Evolutionary conservation across 371 early-diverging fungal genomes (phyloP).

Genomic region (Coemansia sp.): DNA sequence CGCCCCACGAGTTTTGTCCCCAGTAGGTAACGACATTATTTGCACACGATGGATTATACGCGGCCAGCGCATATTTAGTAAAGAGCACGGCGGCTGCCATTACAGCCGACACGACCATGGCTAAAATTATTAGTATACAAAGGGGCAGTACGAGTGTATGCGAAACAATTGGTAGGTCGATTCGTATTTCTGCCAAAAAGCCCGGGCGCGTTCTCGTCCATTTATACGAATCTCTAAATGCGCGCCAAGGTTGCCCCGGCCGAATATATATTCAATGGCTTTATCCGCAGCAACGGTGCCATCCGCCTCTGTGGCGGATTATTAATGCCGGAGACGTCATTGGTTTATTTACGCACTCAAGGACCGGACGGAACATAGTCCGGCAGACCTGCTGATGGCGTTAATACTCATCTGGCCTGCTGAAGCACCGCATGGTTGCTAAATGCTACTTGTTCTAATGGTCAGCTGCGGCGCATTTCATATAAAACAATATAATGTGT

Average conservation of each 20-base stretch:
- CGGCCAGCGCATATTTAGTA: constrained; percentile 3
- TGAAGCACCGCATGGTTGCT: constrained; percentile 1
- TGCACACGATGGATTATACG: constrained; percentile 26
- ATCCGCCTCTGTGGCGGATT: neutral
- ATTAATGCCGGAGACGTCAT: neutral
- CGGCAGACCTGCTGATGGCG: neutral
- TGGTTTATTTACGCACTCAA: neutral
- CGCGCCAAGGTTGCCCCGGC: too few species aligned
- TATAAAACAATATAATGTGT: neutral
- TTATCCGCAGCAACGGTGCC: neutral
- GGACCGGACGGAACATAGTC: constrained; percentile 3
- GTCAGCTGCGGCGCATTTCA: constrained; percentile 4
- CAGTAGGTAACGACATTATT: constrained; percentile 49
- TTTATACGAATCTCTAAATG: too few species aligned
- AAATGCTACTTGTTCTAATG: neutral
- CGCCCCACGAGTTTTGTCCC: constrained; percentile 49
- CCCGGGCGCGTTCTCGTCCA: neutral
- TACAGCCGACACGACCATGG: neutral
- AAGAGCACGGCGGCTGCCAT: neutral
- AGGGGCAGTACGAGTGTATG: too few species aligned
- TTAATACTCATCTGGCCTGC: neutral
- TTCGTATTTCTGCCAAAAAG: neutral
- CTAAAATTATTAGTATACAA: neutral
- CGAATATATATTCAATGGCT: neutral
- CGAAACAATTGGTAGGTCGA: too few species aligned